Evolutionary conservation across 2,329 filamentous ascomycete genomes (phyloP).

Genomic region (Macrophomina tecta): DNA sequence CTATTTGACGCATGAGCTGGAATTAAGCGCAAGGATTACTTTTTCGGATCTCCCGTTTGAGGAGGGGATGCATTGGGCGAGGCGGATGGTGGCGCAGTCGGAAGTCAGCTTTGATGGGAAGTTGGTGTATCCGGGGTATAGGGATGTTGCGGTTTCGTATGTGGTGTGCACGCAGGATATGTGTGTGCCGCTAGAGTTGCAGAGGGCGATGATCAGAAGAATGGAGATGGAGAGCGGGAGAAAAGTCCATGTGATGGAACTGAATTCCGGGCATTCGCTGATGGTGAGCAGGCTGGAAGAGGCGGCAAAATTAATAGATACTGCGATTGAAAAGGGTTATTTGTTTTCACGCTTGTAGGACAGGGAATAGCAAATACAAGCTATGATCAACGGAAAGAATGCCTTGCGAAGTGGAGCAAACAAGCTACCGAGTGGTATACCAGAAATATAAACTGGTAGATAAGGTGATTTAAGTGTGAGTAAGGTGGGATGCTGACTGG

Average conservation of each 20-base stretch:
- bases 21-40: slow-evolving; percentile 24
- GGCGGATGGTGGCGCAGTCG: slow-evolving; percentile 41
- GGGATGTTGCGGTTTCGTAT: slow-evolving; percentile 49
- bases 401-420: too few species aligned
- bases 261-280: slow-evolving; percentile 46
- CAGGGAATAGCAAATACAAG: too few species aligned
- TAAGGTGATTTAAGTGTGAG: too few species aligned
- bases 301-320: slow-evolving; percentile 37
- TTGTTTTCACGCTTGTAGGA: too few species aligned
- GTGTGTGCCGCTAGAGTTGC: slow-evolving; percentile 39
- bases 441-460: too few species aligned
- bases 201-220: slow-evolving; percentile 42
- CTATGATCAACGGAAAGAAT: too few species aligned
- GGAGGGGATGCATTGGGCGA: slow-evolving; percentile 30
- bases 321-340: not conserved
- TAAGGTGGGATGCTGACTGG: too few species aligned
- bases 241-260: slow-evolving; percentile 48
- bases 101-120: slow-evolving; percentile 41
- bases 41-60: slow-evolving; percentile 34
- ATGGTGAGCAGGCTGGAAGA: slow-evolving; percentile 35
- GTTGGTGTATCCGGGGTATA: slow-evolving; percentile 50
- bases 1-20: slow-evolving; percentile 27
- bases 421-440: too few species aligned
- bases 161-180: slow-evolving; percentile 47
- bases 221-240: slow-evolving; percentile 46